Conservation (phyloP, 108 stramenopile genomes). For the Skeletonema potamos region DNA sequence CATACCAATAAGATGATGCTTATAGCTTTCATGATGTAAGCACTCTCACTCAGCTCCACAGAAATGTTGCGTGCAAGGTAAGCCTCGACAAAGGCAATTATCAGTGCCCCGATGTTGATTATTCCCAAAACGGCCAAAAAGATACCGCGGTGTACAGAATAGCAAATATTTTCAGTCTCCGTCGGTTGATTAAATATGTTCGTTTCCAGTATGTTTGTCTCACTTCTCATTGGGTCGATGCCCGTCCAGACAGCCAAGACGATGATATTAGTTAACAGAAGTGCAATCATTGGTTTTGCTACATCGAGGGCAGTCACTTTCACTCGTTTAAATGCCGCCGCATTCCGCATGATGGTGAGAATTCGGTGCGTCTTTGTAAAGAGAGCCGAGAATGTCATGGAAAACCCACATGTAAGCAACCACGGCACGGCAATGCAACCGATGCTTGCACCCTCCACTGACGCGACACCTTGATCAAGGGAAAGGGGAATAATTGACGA, state of each 20-base stretch:
- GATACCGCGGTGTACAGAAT: constrained; percentile 17
- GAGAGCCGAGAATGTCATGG: constrained; percentile 21
- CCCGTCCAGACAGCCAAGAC: constrained; percentile 42
- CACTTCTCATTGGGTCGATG: constrained; percentile 8
- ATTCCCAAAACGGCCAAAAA: constrained; percentile 30
- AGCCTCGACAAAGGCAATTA: constrained; percentile 40
- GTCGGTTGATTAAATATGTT: constrained; percentile 30
- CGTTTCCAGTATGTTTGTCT: background rate
- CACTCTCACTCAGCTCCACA: constrained; percentile 29
- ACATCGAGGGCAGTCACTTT: constrained; percentile 52
- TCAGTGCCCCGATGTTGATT: constrained; percentile 37
- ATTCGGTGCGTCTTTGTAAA: constrained; percentile 21
- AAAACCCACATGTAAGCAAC: constrained; percentile 22
- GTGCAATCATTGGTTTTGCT: constrained; percentile 43
- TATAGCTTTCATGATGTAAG: constrained; percentile 25
- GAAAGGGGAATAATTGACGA: constrained; percentile 25
- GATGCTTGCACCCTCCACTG: constrained; percentile 3
- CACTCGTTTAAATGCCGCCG: constrained; percentile 38
- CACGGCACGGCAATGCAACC: constrained; percentile 32
- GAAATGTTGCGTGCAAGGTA: constrained; percentile 41
- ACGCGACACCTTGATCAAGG: constrained; percentile 20
- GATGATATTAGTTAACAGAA: constrained; percentile 37
- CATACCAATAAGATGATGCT: constrained; percentile 13
- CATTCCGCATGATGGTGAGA: constrained; percentile 9
- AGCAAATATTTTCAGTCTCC: constrained; percentile 29